phyloP scores from a whole-genome alignment of 345 rosid species.

The Boechera divaricarpa region DNA sequence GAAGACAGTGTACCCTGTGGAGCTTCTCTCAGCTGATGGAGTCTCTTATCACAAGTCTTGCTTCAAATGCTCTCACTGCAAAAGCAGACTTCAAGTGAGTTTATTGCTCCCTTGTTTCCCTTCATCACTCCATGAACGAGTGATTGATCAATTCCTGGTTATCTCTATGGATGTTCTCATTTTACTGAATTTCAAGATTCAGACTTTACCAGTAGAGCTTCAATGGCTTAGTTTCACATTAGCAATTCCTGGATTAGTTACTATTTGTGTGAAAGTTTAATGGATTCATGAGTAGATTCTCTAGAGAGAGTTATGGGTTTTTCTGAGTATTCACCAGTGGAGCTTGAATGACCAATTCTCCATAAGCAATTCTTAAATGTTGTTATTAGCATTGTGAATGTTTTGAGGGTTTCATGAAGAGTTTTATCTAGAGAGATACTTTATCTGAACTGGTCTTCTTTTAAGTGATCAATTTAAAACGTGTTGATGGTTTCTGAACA shows the following conservation, averaged over 20 bases:
- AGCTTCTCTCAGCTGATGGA: conserved; percentile 92
- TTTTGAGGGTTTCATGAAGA: not conserved
- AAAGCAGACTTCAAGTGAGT: conserved; percentile 81
- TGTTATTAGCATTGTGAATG: conserved; percentile 9
- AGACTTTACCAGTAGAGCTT: not conserved
- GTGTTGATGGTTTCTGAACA: conserved; percentile 44
- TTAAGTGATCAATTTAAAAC: conserved; percentile 16
- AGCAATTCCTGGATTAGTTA: not conserved
- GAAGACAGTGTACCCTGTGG: conserved; percentile 97
- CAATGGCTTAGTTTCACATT: not conserved
- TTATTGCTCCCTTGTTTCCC: not conserved
- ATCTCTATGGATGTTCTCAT: not conserved
- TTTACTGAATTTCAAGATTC: not conserved
- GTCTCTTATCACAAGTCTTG: conserved; percentile 87
- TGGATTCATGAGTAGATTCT: not conserved
- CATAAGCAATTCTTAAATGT: not conserved
- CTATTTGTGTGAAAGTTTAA: not conserved
- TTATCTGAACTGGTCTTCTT: not conserved
- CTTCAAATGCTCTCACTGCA: conserved; percentile 97
- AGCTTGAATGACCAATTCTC: conserved; percentile 8
- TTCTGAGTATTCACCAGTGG: not conserved
- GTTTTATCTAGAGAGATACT: conserved; percentile 7
- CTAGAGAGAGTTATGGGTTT: not conserved
- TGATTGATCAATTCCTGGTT: not conserved
- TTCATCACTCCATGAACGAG: not conserved